These are phyloP conservation scores for Corynascus novoguineensis DNA, from an alignment of 495 filamentous ascomycete species.

Conservation along the genomic window DNA sequence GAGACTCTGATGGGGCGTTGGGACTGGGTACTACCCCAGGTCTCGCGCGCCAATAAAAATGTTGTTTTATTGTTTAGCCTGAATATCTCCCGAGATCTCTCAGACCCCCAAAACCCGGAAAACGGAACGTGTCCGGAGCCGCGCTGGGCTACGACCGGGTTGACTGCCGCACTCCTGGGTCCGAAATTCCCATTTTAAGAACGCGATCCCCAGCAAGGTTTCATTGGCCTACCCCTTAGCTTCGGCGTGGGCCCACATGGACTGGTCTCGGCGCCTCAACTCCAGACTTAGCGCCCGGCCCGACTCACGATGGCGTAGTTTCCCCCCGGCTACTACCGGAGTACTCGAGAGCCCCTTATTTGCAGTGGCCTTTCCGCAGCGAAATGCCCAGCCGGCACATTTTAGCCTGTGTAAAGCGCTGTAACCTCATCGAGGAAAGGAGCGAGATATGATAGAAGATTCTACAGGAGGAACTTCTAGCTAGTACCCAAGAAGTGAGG, in stretches of 20 bases:
- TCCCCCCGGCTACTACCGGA: not conserved
- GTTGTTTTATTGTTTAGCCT: not conserved
- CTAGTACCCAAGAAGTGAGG: not conserved
- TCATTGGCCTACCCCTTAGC: not conserved
- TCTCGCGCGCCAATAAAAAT: not conserved
- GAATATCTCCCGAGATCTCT: not conserved
- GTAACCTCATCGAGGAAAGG: not conserved
- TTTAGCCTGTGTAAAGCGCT: not conserved
- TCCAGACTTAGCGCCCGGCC: not conserved
- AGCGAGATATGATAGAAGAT: not conserved
- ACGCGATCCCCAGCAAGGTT: not conserved
- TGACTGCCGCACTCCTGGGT: not conserved
- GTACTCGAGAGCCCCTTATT: not conserved
- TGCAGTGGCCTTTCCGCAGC: not conserved
- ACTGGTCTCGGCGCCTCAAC: not conserved
- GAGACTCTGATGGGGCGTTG: not conserved
- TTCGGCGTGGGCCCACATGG: not conserved
- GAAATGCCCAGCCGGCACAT: not conserved
- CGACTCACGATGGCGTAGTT: not conserved
- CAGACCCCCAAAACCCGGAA: not conserved
- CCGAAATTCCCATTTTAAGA: constrained; percentile 1
- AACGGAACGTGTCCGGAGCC: not conserved
- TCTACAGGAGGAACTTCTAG: not conserved
- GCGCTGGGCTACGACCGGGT: not conserved
- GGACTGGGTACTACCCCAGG: not conserved